Conservation (phyloP, 2,329 filamentous ascomycete genomes). For the Cladosporium austrohemisphaericum region DNA sequence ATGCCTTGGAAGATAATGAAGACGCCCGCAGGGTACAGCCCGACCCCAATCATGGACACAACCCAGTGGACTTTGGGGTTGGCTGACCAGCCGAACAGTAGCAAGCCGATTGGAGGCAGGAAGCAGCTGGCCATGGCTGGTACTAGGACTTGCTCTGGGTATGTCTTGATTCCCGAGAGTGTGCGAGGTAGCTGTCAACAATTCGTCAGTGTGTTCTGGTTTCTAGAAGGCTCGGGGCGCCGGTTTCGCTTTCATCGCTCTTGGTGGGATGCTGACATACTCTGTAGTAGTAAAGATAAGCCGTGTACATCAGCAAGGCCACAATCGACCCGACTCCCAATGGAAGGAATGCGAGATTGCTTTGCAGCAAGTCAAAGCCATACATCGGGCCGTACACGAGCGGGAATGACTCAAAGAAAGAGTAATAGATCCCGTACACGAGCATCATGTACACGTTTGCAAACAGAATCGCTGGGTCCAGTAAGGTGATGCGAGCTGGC, state of each 20-base stretch:
- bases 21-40: constrained; percentile 37
- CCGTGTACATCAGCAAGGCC: constrained; percentile 25
- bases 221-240: too few species aligned
- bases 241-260: too few species aligned
- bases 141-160: constrained; percentile 28
- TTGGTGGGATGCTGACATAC: constrained; percentile 23
- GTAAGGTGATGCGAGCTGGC: constrained; percentile 30
- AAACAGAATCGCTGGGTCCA: constrained; percentile 34
- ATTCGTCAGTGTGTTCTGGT: not conserved
- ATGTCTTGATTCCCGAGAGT: constrained; percentile 18
- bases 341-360: constrained; percentile 34
- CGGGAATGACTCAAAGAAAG: constrained; percentile 37
- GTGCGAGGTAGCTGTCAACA: constrained; percentile 28
- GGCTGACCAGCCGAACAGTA: constrained; percentile 33
- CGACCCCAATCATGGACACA: constrained; percentile 38
- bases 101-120: constrained; percentile 28
- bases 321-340: constrained; percentile 28
- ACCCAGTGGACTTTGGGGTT: constrained; percentile 36
- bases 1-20: constrained; percentile 44
- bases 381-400: constrained; percentile 41
- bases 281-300: constrained; percentile 23
- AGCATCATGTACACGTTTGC: constrained; percentile 32
- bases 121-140: constrained; percentile 28
- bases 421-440: constrained; percentile 35
- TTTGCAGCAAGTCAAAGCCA: constrained; percentile 36